Evolutionary conservation across 176 grass and related monocot species (phyloP).

Genomic region (Cymbopogon citratus): DNA sequence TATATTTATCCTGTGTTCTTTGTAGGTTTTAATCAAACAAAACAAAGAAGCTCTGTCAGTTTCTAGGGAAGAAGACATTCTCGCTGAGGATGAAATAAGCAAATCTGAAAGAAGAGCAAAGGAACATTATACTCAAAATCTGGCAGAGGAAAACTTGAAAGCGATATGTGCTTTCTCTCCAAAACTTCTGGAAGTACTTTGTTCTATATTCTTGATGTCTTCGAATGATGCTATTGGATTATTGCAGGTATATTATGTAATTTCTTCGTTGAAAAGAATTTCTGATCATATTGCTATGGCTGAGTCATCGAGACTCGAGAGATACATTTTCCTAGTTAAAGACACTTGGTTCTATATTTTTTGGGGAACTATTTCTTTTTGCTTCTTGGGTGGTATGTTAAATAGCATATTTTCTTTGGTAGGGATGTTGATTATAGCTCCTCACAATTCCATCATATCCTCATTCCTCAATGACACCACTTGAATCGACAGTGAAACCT

Average conservation of each 20-base stretch:
- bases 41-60: conserved; percentile 62
- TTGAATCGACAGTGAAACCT: neutral
- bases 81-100: conserved; percentile 53
- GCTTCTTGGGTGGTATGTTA: neutral
- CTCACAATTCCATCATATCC: neutral
- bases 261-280: conserved; percentile 17
- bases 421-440: neutral
- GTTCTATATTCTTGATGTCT: conserved; percentile 70
- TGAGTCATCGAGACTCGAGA: neutral
- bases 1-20: conserved; percentile 15
- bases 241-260: conserved; percentile 55
- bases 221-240: conserved; percentile 58
- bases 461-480: neutral
- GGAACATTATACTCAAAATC: conserved; percentile 43
- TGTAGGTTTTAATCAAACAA: conserved; percentile 88
- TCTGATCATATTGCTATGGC: neutral
- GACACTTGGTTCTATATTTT: neutral
- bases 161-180: conserved; percentile 56
- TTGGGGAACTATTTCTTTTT: neutral
- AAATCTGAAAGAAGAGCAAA: conserved; percentile 74
- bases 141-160: conserved; percentile 83
- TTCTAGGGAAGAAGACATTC: conserved; percentile 28
- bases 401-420: neutral
- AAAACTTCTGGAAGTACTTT: conserved; percentile 68
- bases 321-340: neutral